Conservation (phyloP, 768 basidiomycete genomes). For the Tylopilus intermedius region DNA sequence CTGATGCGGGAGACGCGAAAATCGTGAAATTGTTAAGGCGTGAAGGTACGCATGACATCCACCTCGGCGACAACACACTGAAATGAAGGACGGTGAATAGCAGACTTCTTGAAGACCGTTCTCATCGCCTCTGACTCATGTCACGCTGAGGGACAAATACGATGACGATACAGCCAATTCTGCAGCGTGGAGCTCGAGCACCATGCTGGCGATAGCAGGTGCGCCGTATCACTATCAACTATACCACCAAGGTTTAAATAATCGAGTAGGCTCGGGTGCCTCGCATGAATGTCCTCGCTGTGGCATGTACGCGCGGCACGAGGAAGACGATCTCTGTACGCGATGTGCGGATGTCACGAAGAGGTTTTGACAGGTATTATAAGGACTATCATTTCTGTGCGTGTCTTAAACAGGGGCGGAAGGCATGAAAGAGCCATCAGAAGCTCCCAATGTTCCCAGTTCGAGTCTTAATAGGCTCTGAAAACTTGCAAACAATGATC, state of each 20-base stretch:
- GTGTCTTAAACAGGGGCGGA: too few species aligned
- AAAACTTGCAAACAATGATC: too few species aligned
- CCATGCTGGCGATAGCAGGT: conserved; percentile 31
- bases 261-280: conserved; percentile 9
- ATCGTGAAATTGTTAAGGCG: conserved; percentile 43
- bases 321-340: conserved; percentile 52
- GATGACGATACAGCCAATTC: conserved; percentile 38
- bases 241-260: not conserved
- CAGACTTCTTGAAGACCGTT: conserved; percentile 58
- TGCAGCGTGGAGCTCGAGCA: conserved; percentile 46
- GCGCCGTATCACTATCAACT: conserved; percentile 7
- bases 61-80: not conserved
- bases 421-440: too few species aligned
- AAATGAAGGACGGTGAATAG: conserved; percentile 34
- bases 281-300: conserved; percentile 81
- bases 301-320: conserved; percentile 43
- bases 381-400: too few species aligned
- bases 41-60: conserved; percentile 25
- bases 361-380: conserved; percentile 1
- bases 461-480: too few species aligned
- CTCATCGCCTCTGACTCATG: conserved; percentile 84
- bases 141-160: conserved; percentile 32
- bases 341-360: conserved; percentile 46
- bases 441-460: too few species aligned
- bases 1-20: conserved; percentile 21